Base-by-base conservation (phyloP, 2,329 filamentous ascomycete genomes). In the Aspergillus clavatus region DNA sequence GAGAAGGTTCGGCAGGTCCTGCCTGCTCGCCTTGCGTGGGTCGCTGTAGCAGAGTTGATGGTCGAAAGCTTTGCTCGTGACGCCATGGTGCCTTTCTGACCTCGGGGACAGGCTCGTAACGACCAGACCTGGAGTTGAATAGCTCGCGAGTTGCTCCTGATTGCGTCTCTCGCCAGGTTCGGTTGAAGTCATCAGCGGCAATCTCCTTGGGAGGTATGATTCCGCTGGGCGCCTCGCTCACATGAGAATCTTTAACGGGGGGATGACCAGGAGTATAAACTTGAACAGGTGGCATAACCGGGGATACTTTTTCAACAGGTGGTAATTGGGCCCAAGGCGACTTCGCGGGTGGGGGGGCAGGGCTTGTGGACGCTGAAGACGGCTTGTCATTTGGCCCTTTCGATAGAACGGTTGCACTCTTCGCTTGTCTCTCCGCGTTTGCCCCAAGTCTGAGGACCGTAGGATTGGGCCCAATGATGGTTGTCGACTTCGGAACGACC, bases 51-150 rank as follows among this genome's bases (percentile, higher is more conserved):
- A 97, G 71, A 11, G 89, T 79, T 19, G 88, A 86, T 53, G 91
- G 84, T 39, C 86, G 81, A 45, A 80, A 76, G 49, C 80, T 77
- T 43, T 75, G 69, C 42, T 93, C 87, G 44, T 82, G 79, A 41
- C 86, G 81, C 52, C 80, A 72, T 23, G 85, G 82, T 14, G 80
- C 81, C 53, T 88, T 82, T 28, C 89, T 83, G 51, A 71, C 74
- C 44, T 95, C 89, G 42, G 79, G 74, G 3, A 90, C 91, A 12
- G 90, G 89, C 63, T 97, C 91, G 57, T 95, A 95, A 40, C 89
- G 84, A 14, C 91, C 91, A 43, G 89, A 95, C 44, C 94, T 86
- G n/a, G 91, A 95, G 64, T 97, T 96, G 71, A 83, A 97, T 0
- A 97, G 74, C 65, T 97, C 90, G 45, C 87, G 78, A 50, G 81